Evolutionary conservation across 495 filamentous ascomycete species (phyloP).

Genomic region (Thozetella sp.): DNA sequence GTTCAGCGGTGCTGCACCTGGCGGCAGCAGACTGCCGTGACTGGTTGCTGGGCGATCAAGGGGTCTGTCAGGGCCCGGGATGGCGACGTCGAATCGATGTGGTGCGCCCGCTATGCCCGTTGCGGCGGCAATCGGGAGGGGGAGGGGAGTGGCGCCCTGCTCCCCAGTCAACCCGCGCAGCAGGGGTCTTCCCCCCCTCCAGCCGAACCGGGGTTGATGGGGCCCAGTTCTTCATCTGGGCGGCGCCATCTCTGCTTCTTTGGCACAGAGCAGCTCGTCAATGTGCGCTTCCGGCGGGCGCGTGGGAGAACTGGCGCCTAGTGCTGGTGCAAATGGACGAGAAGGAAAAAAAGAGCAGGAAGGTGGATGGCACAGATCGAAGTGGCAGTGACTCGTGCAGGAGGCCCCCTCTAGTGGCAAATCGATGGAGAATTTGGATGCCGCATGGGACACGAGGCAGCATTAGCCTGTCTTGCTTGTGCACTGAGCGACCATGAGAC

Average conservation of each 20-base stretch:
- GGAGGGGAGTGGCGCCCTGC: not conserved
- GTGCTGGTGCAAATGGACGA: too few species aligned
- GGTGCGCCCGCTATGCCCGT: not conserved
- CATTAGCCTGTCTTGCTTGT: not conserved
- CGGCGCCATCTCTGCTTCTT: not conserved
- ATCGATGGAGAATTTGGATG: not conserved
- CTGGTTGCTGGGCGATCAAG: not conserved
- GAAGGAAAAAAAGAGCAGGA: too few species aligned
- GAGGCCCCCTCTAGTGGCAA: too few species aligned
- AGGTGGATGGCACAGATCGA: too few species aligned
- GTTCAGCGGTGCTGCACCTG: not conserved
- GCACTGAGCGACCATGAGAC: not conserved
- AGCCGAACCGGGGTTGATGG: not conserved
- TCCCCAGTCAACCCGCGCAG: conserved; percentile 1
- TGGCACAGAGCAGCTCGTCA: not conserved
- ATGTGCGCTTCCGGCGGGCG: too few species aligned
- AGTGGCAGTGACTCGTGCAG: too few species aligned
- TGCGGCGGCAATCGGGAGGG: not conserved
- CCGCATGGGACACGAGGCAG: not conserved
- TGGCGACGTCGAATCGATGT: not conserved
- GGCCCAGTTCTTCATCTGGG: not conserved
- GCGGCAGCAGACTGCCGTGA: not conserved
- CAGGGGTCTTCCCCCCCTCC: not conserved
- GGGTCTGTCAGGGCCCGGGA: not conserved
- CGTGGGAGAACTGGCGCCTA: too few species aligned